phyloP scores from a whole-genome alignment of 805 yeast genomes.

The Isabelozyma rhagii region DNA sequence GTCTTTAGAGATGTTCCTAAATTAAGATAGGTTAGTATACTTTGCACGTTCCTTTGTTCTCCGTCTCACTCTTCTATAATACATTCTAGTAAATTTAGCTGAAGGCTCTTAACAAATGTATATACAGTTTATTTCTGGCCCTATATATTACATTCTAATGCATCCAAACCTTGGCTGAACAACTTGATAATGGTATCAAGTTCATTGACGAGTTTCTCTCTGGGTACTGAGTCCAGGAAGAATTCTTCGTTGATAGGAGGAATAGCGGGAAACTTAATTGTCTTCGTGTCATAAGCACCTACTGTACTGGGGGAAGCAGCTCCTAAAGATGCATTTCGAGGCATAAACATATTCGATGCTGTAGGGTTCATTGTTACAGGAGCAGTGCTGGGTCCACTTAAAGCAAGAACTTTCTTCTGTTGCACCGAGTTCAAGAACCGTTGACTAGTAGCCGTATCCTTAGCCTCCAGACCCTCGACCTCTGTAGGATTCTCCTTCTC shows the following conservation, averaged over 20 bases:
- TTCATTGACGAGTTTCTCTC: slow-evolving; percentile 30
- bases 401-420: slow-evolving; percentile 10
- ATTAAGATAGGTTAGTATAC: too few species aligned
- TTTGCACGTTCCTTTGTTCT: too few species aligned
- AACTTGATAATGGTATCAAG: slow-evolving; percentile 35
- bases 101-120: too few species aligned
- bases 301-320: slow-evolving; percentile 3
- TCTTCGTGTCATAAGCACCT: neutral
- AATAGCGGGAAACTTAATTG: slow-evolving; percentile 29
- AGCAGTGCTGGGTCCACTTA: slow-evolving; percentile 1
- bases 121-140: too few species aligned
- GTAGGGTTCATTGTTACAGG: neutral
- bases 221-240: slow-evolving; percentile 35
- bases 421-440: slow-evolving; percentile 2
- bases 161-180: slow-evolving; percentile 40
- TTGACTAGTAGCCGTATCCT: slow-evolving; percentile 6
- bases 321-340: slow-evolving; percentile 9
- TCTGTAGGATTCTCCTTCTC: slow-evolving; percentile 42
- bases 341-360: slow-evolving; percentile 5
- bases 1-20: too few species aligned
- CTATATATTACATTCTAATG: slow-evolving; percentile 28
- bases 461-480: slow-evolving; percentile 1
- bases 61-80: too few species aligned
- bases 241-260: slow-evolving; percentile 35
- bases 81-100: too few species aligned